phyloP scores from a whole-genome alignment of 1,284 basidiomycete genomes.

The Sanghuangporus baumii region DNA sequence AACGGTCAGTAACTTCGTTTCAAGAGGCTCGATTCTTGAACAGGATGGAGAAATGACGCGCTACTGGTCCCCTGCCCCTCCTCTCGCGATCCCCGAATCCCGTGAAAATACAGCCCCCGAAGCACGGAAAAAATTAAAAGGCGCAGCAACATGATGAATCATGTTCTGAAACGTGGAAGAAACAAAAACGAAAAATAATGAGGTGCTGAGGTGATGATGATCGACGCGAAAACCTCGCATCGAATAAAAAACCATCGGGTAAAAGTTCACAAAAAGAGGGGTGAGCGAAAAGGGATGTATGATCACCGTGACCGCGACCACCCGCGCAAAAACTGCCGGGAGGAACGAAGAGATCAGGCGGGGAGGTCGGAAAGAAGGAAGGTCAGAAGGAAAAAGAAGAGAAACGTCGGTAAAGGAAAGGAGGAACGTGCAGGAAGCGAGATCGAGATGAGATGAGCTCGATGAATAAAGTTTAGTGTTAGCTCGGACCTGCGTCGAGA shows the following conservation, averaged over 20 bases:
- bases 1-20: not conserved
- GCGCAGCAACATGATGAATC: not conserved
- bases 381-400: not conserved
- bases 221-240: not conserved
- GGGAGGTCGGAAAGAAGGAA: not conserved
- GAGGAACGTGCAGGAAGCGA: not conserved
- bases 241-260: not conserved
- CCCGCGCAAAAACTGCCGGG: not conserved
- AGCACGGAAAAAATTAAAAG: not conserved
- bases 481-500: no score
- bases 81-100: not conserved
- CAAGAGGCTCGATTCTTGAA: not conserved
- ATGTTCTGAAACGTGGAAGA: not conserved
- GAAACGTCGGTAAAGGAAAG: not conserved
- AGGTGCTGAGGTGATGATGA: not conserved
- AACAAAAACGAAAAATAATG: not conserved
- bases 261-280: not conserved
- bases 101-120: not conserved
- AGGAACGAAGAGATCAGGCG: not conserved
- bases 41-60: not conserved
- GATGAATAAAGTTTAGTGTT: not conserved
- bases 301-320: not conserved
- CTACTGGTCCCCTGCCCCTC: no score
- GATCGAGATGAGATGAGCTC: not conserved
- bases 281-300: not conserved